Conservation (phyloP, 805 yeast species). For the Candida xyloterini region DNA sequence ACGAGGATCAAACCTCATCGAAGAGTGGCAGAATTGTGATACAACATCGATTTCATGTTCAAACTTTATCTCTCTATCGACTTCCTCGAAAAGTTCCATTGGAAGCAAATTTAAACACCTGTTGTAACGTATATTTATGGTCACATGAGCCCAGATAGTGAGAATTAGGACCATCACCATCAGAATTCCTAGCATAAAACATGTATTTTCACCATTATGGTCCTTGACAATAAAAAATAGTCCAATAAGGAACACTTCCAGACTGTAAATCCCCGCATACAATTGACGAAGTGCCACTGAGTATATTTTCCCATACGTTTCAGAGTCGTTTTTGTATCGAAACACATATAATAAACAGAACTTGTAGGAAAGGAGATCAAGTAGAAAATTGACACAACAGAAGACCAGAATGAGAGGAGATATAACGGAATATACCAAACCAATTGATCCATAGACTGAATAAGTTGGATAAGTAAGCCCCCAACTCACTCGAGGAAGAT, state of each 20-base stretch:
- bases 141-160: conserved; percentile 58
- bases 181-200: conserved; percentile 43
- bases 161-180: conserved; percentile 49
- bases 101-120: conserved; percentile 40
- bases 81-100: conserved; percentile 14
- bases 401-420: conserved; percentile 74
- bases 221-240: conserved; percentile 62
- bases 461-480: conserved; percentile 76
- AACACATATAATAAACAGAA: conserved; percentile 62
- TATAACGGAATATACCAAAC: conserved; percentile 71
- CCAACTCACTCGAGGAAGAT: conserved; percentile 57
- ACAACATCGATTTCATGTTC: conserved; percentile 8
- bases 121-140: conserved; percentile 43
- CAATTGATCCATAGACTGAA: conserved; percentile 75
- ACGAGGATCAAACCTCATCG: conserved; percentile 22
- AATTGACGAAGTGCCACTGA: conserved; percentile 74
- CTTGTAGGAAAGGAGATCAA: conserved; percentile 65
- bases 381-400: conserved; percentile 51
- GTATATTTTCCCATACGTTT: conserved; percentile 67
- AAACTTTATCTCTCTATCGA: conserved; percentile 3
- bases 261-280: conserved; percentile 77
- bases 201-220: conserved; percentile 42
- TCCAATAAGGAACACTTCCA: conserved; percentile 77
- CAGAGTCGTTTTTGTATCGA: conserved; percentile 49
- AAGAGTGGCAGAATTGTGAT: conserved; percentile 23